Base-by-base conservation (phyloP, 805 yeast genomes). In the Candida vartiovaarae region DNA sequence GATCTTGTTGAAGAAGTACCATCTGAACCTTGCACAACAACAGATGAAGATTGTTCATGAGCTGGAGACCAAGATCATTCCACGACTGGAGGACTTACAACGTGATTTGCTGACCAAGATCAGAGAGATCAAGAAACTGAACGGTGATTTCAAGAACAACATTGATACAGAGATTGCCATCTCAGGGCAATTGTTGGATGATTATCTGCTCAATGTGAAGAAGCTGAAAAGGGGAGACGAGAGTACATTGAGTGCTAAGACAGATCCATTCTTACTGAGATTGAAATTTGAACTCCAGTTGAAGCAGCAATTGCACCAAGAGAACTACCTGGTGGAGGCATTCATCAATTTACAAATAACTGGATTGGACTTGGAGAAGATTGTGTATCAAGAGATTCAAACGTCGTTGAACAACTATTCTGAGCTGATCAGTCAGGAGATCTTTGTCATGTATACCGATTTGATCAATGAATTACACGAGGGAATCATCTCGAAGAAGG, bases 271-370 rank as follows among this genome's bases (percentile, higher is more conserved):
- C 56, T 63, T 93, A 44, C 70, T 84, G 36, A 84, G 84, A 60
- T 63, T 79, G 32, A 67, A 71, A 38, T 68, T 91, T 49, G 96
- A 90, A 55, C 70, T 79, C 53, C 91, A 84, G 63, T 74, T 93
- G 55, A 81, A 76, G 51, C 75, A 75, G 51, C 95, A 88, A 61
- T 64, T 91, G 40, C 73, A 74, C 24, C 95, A 88, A 62, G 97
- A 91, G 61, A 84, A 82, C 65, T 84, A 81, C 57, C 68, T 91
- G 39, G 87, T 88, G 57, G 96, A 89, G 59, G 95, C 96, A 0
- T 90, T 78, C 60, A 72, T 82, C 52, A 90, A 91, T 62, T 73
- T 90, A 52, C 95, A 91, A 67, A 76, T 78, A 34, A 83, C 95
- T 1, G 96, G 95, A 34, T 77, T 82, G 43, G 93, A 88, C 60